Percentiles rank a stretch among this genome's conserved stretches.
These are phyloP conservation scores for Corylus americana DNA, from an alignment of 306 rosid species.

Conservation along the genomic window DNA sequence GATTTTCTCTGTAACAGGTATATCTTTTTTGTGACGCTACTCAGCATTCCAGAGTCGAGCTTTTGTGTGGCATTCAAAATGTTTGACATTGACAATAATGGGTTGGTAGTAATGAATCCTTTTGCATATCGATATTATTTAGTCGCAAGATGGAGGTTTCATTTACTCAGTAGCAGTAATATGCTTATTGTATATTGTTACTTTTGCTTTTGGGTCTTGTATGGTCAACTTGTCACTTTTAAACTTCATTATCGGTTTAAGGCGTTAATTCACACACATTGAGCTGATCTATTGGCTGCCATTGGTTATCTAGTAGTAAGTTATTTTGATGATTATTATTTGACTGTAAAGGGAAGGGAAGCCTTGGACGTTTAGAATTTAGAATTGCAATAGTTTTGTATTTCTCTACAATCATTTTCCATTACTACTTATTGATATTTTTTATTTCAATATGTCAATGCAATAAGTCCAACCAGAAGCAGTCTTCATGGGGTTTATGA, in stretches of 20 bases:
- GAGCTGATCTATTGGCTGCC: background rate
- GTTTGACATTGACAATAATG: constrained; percentile 73
- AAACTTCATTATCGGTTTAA: background rate
- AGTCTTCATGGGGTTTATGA: background rate
- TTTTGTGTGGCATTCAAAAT: constrained; percentile 72
- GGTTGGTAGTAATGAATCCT: constrained; percentile 52
- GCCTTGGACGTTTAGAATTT: background rate
- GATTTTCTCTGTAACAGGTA: constrained; percentile 56
- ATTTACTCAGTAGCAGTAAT: constrained; percentile 12
- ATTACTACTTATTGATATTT: background rate
- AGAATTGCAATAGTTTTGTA: background rate
- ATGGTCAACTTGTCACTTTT: background rate
- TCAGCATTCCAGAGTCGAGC: constrained; percentile 89
- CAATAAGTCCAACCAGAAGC: background rate
- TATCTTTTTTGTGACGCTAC: constrained; percentile 80
- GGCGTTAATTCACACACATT: background rate
- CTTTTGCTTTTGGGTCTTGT: constrained; percentile 11
- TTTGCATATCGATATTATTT: constrained; percentile 2
- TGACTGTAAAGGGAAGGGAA: too few species aligned
- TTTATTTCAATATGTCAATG: background rate
- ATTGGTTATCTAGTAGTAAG: background rate
- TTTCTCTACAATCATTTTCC: background rate
- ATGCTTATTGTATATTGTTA: background rate
- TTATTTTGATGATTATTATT: too few species aligned
- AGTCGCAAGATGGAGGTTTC: background rate